Conservation (phyloP, 805 yeast genomes). For the Saccharomyces mikatae region DNA sequence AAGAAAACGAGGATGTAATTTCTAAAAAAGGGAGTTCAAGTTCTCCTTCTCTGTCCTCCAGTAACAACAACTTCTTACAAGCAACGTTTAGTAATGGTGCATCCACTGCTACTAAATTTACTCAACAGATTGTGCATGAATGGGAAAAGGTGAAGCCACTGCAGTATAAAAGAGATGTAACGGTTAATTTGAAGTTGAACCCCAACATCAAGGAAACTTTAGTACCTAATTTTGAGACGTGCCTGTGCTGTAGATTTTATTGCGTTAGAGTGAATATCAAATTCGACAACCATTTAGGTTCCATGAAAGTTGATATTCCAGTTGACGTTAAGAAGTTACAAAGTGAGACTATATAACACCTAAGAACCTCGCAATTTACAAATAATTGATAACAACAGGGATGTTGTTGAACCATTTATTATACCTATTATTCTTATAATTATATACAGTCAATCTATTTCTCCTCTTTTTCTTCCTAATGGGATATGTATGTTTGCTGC, state of each 20-base stretch:
- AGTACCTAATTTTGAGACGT: conserved; percentile 56
- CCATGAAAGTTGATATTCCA: conserved; percentile 31
- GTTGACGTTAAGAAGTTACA: conserved; percentile 31
- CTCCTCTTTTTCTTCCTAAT: background rate
- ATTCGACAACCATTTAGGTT: conserved; percentile 33
- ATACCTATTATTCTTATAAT: background rate
- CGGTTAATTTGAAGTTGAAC: conserved; percentile 35
- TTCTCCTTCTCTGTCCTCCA: background rate
- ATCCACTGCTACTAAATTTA: conserved; percentile 8
- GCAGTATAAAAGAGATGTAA: conserved; percentile 28
- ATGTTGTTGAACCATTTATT: background rate
- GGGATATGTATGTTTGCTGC: background rate
- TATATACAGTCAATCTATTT: conserved; percentile 1
- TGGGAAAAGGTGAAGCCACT: conserved; percentile 28
- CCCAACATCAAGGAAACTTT: conserved; percentile 43
- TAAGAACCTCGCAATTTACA: background rate
- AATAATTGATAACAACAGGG: background rate
- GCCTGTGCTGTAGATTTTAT: conserved; percentile 53
- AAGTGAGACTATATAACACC: background rate
- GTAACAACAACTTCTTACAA: background rate
- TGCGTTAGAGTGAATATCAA: conserved; percentile 41
- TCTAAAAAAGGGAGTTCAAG: background rate
- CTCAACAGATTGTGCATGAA: conserved; percentile 14
- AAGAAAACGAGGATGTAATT: conserved; percentile 2
- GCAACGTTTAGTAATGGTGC: conserved; percentile 10